A percentile compares a stretch with the other conserved stretches of the same genome.
phyloP scores from a whole-genome alignment of 371 early-diverging fungal species.

The Actinomortierella ambigua region DNA sequence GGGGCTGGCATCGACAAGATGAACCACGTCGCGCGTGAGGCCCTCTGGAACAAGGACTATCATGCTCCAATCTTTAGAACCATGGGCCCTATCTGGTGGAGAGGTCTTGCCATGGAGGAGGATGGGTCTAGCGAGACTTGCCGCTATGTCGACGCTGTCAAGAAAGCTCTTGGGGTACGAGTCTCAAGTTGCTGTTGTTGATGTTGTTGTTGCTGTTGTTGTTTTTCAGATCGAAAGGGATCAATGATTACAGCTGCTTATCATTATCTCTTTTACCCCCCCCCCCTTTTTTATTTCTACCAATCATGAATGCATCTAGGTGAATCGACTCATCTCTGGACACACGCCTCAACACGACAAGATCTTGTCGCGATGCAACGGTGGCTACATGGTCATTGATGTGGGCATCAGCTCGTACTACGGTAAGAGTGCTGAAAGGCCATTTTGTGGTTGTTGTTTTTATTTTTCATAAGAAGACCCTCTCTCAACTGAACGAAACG shows the following conservation, averaged over 20 bases:
- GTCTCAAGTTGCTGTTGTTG: too few relatives aligned
- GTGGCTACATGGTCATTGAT: constrained; percentile 71
- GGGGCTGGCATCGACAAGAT: constrained; percentile 57
- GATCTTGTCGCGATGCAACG: constrained; percentile 68
- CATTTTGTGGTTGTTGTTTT: not conserved
- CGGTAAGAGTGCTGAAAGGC: constrained; percentile 35
- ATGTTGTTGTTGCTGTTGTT: too few relatives aligned
- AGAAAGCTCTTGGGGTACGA: constrained; percentile 26
- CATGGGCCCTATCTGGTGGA: constrained; percentile 31
- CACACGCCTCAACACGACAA: constrained; percentile 71
- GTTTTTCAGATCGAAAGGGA: not conserved
- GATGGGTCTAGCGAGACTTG: constrained; percentile 18
- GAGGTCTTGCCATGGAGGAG: constrained; percentile 19
- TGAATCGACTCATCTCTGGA: constrained; percentile 78
- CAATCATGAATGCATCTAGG: constrained; percentile 39
- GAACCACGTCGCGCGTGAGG: constrained; percentile 54
- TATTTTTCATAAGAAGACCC: not conserved
- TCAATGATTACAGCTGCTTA: not conserved
- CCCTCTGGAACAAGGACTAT: constrained; percentile 32
- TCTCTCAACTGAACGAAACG: too few relatives aligned
- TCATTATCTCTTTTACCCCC: not conserved
- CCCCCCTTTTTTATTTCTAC: constrained; percentile 1
- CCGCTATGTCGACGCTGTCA: constrained; percentile 17
- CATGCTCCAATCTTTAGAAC: constrained; percentile 28
- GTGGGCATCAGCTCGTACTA: constrained; percentile 75